phyloP scores from a whole-genome alignment of 768 basidiomycete species.

The Leccinum longicurvipes region DNA sequence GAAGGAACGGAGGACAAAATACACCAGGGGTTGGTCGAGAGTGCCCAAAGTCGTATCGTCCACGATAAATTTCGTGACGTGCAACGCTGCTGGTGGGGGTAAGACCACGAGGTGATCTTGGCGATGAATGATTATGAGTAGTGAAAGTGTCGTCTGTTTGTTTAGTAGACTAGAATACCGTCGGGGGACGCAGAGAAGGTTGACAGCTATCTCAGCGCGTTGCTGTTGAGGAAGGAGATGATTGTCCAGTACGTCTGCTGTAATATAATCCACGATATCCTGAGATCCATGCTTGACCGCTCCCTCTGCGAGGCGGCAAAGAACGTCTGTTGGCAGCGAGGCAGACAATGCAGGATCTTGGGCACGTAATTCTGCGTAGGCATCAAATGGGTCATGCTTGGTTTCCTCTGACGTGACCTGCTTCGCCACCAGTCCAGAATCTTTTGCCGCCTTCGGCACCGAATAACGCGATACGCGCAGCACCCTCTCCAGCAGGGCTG shows the following conservation, averaged over 20 bases:
- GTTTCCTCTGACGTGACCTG: constrained; percentile 11
- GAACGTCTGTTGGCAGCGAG: constrained; percentile 27
- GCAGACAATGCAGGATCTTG: constrained; percentile 20
- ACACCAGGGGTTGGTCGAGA: constrained; percentile 22
- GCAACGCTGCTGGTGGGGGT: constrained; percentile 13
- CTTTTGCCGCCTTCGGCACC: constrained; percentile 19
- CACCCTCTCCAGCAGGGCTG: constrained; percentile 25
- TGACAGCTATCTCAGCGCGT: constrained; percentile 25
- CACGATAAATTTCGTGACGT: constrained; percentile 23
- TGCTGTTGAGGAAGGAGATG: constrained; percentile 16
- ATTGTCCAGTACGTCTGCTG: constrained; percentile 39
- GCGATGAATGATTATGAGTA: constrained; percentile 17
- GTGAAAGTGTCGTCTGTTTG: constrained; percentile 22
- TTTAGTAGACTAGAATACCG: constrained; percentile 16
- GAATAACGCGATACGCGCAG: constrained; percentile 27
- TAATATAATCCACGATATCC: constrained; percentile 36
- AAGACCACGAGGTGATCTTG: constrained; percentile 11
- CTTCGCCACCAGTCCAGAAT: constrained; percentile 7
- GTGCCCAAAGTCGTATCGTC: constrained; percentile 10
- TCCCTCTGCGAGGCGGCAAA: constrained; percentile 27
- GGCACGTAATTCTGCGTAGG: constrained; percentile 27
- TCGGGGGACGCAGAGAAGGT: constrained; percentile 25
- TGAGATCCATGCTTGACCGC: constrained; percentile 31
- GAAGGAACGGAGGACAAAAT: constrained; percentile 33
- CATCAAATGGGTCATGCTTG: constrained; percentile 25